Percentiles rank a stretch among this genome's conserved stretches.
Evolutionary conservation across 2,329 filamentous ascomycete genomes (phyloP).

Genomic region (Xylaria sp.): DNA sequence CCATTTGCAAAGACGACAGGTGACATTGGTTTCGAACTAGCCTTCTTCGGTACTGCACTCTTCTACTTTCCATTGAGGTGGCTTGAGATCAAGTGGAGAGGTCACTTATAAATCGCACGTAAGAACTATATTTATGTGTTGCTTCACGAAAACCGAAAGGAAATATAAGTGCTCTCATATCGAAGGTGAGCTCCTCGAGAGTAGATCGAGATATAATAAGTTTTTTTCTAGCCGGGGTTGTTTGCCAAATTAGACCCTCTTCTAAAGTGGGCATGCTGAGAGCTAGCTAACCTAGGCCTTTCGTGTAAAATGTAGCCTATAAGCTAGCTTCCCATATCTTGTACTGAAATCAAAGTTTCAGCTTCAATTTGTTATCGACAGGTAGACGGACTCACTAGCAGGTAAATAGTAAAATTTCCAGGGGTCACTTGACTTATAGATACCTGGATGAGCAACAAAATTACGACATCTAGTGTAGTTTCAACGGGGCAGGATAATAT

Average conservation of each 20-base stretch:
- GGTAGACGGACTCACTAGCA: too few relatives aligned
- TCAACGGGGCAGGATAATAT: too few relatives aligned
- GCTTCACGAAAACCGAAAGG: background rate
- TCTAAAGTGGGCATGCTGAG: background rate
- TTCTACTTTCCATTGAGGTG: constrained; percentile 61
- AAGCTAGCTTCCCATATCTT: background rate
- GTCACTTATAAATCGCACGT: constrained; percentile 44
- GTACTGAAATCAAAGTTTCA: background rate
- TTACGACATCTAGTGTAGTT: too few relatives aligned
- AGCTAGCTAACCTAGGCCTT: background rate
- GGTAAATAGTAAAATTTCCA: too few relatives aligned
- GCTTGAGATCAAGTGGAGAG: constrained; percentile 56
- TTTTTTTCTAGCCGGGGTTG: background rate
- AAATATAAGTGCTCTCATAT: background rate
- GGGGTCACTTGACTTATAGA: too few relatives aligned
- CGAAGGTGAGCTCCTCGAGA: background rate
- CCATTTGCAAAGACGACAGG: constrained; percentile 57
- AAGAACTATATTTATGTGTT: background rate
- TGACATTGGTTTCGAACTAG: constrained; percentile 60
- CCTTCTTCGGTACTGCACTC: constrained; percentile 58
- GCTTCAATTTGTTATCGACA: background rate
- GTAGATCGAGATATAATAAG: background rate
- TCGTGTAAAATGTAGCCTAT: background rate
- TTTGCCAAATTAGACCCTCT: background rate
- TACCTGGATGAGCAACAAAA: too few relatives aligned